Conservation (phyloP, 495 filamentous ascomycete species). For the Podospora pseudoanserina region DNA sequence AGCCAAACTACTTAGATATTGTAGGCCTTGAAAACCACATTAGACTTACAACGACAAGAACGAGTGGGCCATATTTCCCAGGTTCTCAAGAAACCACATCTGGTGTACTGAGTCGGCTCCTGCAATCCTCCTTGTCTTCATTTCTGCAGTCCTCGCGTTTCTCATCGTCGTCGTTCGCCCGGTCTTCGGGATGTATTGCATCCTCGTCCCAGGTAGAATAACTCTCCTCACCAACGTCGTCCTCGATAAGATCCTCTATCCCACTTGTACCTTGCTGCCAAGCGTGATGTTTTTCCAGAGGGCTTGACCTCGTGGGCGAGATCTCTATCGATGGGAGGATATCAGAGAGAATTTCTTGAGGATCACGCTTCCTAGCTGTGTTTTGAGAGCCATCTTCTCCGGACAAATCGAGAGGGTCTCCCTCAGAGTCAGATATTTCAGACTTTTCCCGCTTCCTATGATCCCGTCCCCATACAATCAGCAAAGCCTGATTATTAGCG, state of each 20-base stretch:
- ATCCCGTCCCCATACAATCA: neutral
- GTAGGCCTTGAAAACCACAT: too few species aligned
- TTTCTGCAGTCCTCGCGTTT: neutral
- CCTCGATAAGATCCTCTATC: neutral
- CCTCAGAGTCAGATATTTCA: neutral
- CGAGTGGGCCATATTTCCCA: too few species aligned
- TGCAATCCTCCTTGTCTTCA: neutral
- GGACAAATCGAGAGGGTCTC: neutral
- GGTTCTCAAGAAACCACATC: too few species aligned
- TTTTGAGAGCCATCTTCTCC: neutral
- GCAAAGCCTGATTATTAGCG: neutral
- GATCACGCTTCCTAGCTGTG: neutral
- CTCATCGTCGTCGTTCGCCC: neutral
- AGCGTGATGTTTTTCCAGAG: neutral
- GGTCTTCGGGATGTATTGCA: neutral
- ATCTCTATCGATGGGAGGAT: neutral
- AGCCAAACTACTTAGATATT: too few species aligned
- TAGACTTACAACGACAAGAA: too few species aligned
- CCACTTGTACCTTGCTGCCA: neutral
- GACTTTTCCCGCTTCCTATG: neutral
- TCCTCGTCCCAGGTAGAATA: neutral
- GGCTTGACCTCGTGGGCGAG: neutral
- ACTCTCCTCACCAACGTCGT: neutral
- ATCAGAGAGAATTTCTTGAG: neutral
- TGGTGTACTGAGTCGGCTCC: too few species aligned